Evolutionary conservation across 2,329 filamentous ascomycete genomes (phyloP).

Genomic region (Botrytis paeoniae): DNA sequence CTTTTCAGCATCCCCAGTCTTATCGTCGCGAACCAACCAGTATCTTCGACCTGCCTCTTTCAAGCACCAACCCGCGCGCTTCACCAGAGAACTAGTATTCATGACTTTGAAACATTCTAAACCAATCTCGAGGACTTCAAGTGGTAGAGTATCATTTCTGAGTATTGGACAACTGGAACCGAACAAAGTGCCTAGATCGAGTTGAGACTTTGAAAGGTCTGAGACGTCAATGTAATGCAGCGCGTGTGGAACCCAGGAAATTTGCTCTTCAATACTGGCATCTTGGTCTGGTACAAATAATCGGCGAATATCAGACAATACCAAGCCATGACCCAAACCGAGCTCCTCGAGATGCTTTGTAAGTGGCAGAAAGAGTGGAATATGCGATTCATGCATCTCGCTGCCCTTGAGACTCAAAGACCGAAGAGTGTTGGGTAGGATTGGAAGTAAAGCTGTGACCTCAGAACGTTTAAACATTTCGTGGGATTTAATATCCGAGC

Average conservation of each 20-base stretch:
- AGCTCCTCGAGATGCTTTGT: conserved; percentile 75
- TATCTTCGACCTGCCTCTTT: conserved; percentile 63
- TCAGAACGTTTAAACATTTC: conserved; percentile 67
- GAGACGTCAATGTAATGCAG: conserved; percentile 76
- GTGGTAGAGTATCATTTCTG: conserved; percentile 57
- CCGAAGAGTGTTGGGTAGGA: conserved; percentile 63
- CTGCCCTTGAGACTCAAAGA: conserved; percentile 76
- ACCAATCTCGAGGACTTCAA: conserved; percentile 73
- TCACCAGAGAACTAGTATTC: conserved; percentile 45
- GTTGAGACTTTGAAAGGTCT: conserved; percentile 60
- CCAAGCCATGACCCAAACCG: conserved; percentile 66
- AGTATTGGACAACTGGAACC: conserved; percentile 55
- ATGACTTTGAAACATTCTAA: conserved; percentile 67
- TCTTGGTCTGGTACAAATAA: conserved; percentile 33
- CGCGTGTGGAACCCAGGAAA: conserved; percentile 53
- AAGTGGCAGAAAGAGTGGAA: conserved; percentile 60
- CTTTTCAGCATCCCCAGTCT: conserved; percentile 26
- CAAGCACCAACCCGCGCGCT: conserved; percentile 61
- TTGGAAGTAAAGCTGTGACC: conserved; percentile 61
- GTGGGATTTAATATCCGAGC: conserved; percentile 69
- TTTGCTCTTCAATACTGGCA: conserved; percentile 37
- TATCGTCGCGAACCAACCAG: conserved; percentile 58
- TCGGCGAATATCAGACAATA: conserved; percentile 55
- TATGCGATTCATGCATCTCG: conserved; percentile 63
- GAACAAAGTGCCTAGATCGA: conserved; percentile 56